Percentiles rank a stretch among this genome's conserved stretches.
Conservation (phyloP, 2,329 filamentous ascomycete species). For the Proliferodiscus dingleyae region DNA sequence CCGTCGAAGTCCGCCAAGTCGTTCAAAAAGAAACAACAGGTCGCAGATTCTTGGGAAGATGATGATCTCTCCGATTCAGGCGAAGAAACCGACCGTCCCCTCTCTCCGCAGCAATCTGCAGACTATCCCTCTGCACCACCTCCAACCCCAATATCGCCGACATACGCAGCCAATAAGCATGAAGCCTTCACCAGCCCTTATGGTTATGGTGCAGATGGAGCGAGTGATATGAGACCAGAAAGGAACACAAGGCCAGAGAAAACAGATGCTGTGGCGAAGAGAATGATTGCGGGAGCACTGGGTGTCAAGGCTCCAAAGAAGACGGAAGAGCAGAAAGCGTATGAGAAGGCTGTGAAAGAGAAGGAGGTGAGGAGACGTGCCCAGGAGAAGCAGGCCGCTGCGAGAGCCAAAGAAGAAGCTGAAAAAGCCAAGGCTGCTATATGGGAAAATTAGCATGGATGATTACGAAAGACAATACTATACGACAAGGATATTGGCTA, state of each 20-base stretch:
- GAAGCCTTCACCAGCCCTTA: constrained; percentile 21
- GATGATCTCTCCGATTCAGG: constrained; percentile 46
- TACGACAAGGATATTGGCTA: no score
- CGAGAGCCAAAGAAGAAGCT: constrained; percentile 55
- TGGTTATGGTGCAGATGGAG: constrained; percentile 16
- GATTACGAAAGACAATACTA: not conserved
- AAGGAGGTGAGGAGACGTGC: constrained; percentile 77
- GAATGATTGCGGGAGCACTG: constrained; percentile 84
- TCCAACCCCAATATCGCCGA: constrained; percentile 60
- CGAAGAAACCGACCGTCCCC: constrained; percentile 26
- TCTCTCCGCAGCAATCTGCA: constrained; percentile 25
- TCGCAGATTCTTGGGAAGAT: constrained; percentile 76
- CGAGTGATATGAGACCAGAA: constrained; percentile 11
- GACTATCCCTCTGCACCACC: constrained; percentile 51
- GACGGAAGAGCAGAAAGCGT: constrained; percentile 85
- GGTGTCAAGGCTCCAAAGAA: constrained; percentile 75
- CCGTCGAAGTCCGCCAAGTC: constrained; percentile 19
- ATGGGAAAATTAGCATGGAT: constrained; percentile 63
- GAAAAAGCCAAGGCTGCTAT: constrained; percentile 77
- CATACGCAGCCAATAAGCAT: constrained; percentile 5
- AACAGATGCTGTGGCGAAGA: constrained; percentile 82
- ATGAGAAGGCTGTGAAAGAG: constrained; percentile 75
- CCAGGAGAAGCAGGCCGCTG: constrained; percentile 61
- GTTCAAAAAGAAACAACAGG: constrained; percentile 35
- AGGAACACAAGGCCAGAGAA: constrained; percentile 66